A percentile compares a stretch with the other conserved stretches of the same genome.
phyloP scores from a whole-genome alignment of 306 rosid genomes.

The Abrus precatorius region DNA sequence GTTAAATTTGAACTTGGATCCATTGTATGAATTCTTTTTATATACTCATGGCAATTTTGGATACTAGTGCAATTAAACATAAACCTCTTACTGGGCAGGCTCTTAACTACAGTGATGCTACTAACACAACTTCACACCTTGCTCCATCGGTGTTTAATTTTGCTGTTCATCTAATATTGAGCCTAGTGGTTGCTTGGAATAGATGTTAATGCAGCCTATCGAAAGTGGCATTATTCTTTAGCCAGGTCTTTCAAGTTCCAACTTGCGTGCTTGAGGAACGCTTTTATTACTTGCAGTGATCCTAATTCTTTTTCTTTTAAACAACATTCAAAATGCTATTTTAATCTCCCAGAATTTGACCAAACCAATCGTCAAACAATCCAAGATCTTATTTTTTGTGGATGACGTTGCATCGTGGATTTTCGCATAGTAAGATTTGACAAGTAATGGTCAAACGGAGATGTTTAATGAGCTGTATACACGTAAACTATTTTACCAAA shows the following conservation, averaged over 20 bases:
- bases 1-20: not conserved
- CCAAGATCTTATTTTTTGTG: not conserved
- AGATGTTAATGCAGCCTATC: not conserved
- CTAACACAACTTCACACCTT: not conserved
- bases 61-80: conserved; percentile 19
- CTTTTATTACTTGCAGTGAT: not conserved
- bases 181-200: not conserved
- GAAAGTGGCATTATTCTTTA: not conserved
- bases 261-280: not conserved
- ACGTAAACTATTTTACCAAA: not conserved
- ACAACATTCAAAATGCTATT: not conserved
- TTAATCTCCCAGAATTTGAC: not conserved
- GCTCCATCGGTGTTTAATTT: not conserved
- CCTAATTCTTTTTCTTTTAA: not conserved
- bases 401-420: not conserved
- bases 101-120: not conserved
- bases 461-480: not conserved
- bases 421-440: conserved; percentile 10
- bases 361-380: not conserved
- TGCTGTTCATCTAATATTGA: not conserved
- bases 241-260: not conserved
- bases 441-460: not conserved
- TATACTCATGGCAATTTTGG: not conserved
- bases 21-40: not conserved
- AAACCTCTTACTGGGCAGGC: conserved; percentile 1